phyloP scores from a whole-genome alignment of 2,329 filamentous ascomycete genomes.

The Botrytis pseudocinerea region DNA sequence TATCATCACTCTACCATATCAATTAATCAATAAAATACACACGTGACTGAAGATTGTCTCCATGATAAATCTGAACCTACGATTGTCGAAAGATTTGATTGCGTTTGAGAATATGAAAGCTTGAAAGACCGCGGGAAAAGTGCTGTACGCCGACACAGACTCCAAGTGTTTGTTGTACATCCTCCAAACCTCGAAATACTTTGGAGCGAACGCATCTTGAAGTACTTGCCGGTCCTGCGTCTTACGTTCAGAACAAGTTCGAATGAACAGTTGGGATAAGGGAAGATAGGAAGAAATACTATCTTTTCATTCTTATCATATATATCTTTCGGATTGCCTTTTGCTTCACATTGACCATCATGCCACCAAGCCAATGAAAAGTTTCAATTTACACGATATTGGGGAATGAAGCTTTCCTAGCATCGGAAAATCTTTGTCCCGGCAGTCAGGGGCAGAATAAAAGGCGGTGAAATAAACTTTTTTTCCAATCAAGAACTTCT shows the following conservation, averaged over 20 bases:
- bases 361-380: neutral
- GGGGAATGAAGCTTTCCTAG: neutral
- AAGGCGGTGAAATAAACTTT: constrained; percentile 4
- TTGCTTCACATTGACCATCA: neutral
- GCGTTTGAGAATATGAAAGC: neutral
- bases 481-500: neutral
- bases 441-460: neutral
- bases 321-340: neutral
- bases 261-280: neutral
- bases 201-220: neutral
- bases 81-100: neutral
- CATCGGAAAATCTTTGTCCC: constrained; percentile 23
- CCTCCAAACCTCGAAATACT: constrained; percentile 1
- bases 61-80: neutral
- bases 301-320: neutral
- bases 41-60: neutral
- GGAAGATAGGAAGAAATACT: neutral
- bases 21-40: constrained; percentile 10
- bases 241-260: neutral
- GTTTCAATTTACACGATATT: neutral
- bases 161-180: neutral
- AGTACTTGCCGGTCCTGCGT: neutral
- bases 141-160: neutral
- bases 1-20: constrained; percentile 53
- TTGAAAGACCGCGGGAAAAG: neutral